Evolutionary conservation across 306 rosid species (phyloP).

Genomic region (Amphicarpaea edgeworthii): DNA sequence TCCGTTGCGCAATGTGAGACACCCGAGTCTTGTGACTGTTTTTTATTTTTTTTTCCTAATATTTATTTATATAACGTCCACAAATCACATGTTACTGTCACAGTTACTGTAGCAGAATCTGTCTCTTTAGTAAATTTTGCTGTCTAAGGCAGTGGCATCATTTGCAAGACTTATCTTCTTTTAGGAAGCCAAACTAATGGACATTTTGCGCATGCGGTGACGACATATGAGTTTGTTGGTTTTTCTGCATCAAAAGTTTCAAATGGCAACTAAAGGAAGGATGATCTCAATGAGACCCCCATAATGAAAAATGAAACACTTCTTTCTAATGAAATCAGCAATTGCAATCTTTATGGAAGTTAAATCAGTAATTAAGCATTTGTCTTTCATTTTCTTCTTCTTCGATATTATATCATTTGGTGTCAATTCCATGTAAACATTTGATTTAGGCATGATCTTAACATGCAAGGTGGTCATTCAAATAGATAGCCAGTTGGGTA

Average conservation of each 20-base stretch:
- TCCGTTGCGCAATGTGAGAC: constrained; percentile 40
- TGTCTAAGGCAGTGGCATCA: constrained; percentile 73
- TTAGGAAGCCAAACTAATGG: constrained; percentile 52
- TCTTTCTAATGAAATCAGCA: constrained; percentile 70
- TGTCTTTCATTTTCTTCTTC: too few relatives aligned
- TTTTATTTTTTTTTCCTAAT: neutral
- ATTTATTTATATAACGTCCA: neutral
- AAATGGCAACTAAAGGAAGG: constrained; percentile 53
- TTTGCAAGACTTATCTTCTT: constrained; percentile 80
- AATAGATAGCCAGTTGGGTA: too few relatives aligned
- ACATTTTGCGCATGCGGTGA: too few relatives aligned
- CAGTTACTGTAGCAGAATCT: neutral
- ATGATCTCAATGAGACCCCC: constrained; percentile 87
- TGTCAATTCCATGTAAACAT: too few relatives aligned
- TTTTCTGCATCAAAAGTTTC: constrained; percentile 38
- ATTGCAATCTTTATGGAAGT: too few relatives aligned
- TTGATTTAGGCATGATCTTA: too few relatives aligned
- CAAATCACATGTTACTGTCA: neutral
- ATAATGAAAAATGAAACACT: constrained; percentile 64
- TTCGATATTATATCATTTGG: too few relatives aligned
- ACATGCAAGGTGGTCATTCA: too few relatives aligned
- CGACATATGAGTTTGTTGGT: constrained; percentile 51
- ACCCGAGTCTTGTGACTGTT: neutral
- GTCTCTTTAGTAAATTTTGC: constrained; percentile 8
- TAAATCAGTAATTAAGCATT: too few relatives aligned